These are phyloP conservation scores for Streptanthus diversifolius DNA, from an alignment of 345 rosid genomes.

Conservation along the genomic window DNA sequence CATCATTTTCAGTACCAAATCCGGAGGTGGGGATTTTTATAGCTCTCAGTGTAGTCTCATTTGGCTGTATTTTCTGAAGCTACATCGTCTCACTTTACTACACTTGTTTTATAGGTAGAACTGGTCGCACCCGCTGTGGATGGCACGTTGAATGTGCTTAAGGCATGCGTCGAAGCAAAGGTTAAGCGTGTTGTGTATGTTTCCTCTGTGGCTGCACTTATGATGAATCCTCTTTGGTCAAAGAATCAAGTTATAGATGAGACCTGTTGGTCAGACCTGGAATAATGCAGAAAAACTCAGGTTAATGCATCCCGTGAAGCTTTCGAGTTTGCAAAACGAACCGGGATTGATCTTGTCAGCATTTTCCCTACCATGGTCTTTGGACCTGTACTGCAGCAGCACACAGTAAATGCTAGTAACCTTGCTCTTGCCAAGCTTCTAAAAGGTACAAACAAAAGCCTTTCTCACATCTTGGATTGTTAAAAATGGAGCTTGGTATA, in stretches of 20 bases:
- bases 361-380: slow-evolving; percentile 51
- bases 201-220: slow-evolving; percentile 52
- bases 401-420: slow-evolving; percentile 55
- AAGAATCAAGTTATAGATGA: slow-evolving; percentile 48
- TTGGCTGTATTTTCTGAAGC: background rate
- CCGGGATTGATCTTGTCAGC: slow-evolving; percentile 52
- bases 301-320: slow-evolving; percentile 47
- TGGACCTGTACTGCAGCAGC: slow-evolving; percentile 65
- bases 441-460: slow-evolving; percentile 42
- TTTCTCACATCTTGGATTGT: background rate
- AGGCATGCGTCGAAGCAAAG: slow-evolving; percentile 54
- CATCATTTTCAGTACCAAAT: slow-evolving; percentile 39
- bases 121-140: slow-evolving; percentile 62
- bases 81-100: background rate
- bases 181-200: slow-evolving; percentile 63
- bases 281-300: slow-evolving; percentile 47
- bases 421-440: slow-evolving; percentile 46
- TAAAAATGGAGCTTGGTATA: background rate
- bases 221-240: slow-evolving; percentile 57
- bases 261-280: slow-evolving; percentile 61
- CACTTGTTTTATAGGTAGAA: slow-evolving; percentile 38
- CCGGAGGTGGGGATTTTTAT: slow-evolving; percentile 30
- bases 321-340: slow-evolving; percentile 49
- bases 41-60: background rate
- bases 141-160: slow-evolving; percentile 65